Base-by-base conservation (phyloP, 495 filamentous ascomycete species). In the Neurospora sublineolata region DNA sequence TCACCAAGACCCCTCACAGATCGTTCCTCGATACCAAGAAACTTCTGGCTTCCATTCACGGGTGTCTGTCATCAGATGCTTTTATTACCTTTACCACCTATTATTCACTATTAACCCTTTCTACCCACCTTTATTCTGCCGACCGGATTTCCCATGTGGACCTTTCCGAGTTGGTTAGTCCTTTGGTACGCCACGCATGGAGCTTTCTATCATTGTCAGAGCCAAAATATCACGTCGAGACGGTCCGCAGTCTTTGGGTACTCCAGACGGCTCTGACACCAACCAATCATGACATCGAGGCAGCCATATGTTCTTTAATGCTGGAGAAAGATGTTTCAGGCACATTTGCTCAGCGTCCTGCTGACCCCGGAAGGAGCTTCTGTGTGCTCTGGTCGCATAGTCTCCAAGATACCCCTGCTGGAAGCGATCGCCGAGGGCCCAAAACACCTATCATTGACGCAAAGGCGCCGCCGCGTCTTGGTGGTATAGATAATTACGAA, bases 171-270 rank as follows among this genome's bases (percentile, higher is more conserved):
- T 78, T 94, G 20, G 87, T 94, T 20, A 84, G 89, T 12, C 82
- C 86, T 33, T 79, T 97, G 23, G 88, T 95, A 16, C 84, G 83
- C 16, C 84, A 88, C 72, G 83, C 94, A 0, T 98, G 94, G 94
- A 74, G 82, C 33, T 94, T 91, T 77, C 82, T 97, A 40, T 92
- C 93, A 0, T 89, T 92, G 30, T 82, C 89, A 23, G 90, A 89
- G 71, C 94, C 93, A 0, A 96, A 96, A 76, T 94, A 94, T 74
- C 95, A 97, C 78, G 93, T 98, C 30, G 94, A 98, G 79, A 89
- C 93, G 40, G 92, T 96, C 67, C 90, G 92, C 68, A 91, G 89
- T 73, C 80, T 98, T 16, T 96, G 94, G 91, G 88, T 91, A 68
- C 81, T 98, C 58, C 93, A 98, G 75, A 87, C 87, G 0, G 86